Conservation (phyloP, 2,329 filamentous ascomycete species). For the Hypoxylon sp. region DNA sequence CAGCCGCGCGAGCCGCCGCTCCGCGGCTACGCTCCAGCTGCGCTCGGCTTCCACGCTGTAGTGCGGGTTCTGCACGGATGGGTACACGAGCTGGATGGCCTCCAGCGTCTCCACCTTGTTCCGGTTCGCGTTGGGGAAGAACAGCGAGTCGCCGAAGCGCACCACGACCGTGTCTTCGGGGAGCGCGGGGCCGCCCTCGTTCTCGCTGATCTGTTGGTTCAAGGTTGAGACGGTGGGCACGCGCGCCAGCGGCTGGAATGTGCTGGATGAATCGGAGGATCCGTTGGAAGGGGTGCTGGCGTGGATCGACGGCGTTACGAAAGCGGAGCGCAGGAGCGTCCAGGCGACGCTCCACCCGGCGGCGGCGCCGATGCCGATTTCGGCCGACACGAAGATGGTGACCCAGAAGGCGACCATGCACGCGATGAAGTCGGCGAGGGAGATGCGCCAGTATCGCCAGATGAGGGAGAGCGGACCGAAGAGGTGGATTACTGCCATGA, state of each 20-base stretch:
- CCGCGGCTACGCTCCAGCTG: constrained; percentile 53
- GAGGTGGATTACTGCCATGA: constrained; percentile 74
- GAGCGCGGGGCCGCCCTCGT: constrained; percentile 48
- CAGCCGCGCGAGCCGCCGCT: constrained; percentile 50
- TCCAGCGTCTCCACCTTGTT: constrained; percentile 51
- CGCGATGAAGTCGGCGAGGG: constrained; percentile 74
- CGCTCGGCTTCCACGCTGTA: constrained; percentile 47
- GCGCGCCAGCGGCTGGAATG: constrained; percentile 18
- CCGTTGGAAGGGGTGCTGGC: constrained; percentile 47
- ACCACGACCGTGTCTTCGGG: constrained; percentile 69
- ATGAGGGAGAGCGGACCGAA: constrained; percentile 72
- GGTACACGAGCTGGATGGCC: constrained; percentile 53
- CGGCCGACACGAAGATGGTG: constrained; percentile 72
- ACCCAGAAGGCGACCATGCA: constrained; percentile 76
- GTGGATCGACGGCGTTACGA: constrained; percentile 56
- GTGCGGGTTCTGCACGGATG: constrained; percentile 46
- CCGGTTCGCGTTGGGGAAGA: constrained; percentile 73
- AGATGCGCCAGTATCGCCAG: constrained; percentile 75
- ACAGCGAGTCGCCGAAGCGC: constrained; percentile 69
- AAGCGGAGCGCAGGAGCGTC: constrained; percentile 71
- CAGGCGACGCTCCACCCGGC: constrained; percentile 76
- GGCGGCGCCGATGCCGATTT: constrained; percentile 71
- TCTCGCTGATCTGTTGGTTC: constrained; percentile 48
- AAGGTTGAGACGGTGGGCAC: constrained; percentile 12
- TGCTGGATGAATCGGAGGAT: background rate